Evolutionary conservation across 768 basidiomycete genomes (phyloP).

Genomic region (Pleurotus ostreatus): DNA sequence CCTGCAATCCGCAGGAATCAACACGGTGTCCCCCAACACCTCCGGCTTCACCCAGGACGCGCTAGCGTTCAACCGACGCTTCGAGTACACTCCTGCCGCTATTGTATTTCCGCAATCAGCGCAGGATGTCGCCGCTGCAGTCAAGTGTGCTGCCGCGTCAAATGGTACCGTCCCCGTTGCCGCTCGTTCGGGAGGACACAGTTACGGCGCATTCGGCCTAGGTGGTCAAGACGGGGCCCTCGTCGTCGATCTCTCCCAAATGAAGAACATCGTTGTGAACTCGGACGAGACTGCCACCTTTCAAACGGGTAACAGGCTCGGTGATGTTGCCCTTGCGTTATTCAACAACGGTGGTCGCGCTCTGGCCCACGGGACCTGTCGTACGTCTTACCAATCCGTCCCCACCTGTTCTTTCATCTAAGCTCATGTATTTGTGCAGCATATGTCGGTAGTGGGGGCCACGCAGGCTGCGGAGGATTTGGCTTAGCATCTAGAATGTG

Average conservation of each 20-base stretch:
- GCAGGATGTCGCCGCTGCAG: neutral
- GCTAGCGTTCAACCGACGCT: conserved; percentile 21
- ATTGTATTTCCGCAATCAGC: neutral
- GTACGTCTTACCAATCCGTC: neutral
- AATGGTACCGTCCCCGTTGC: neutral
- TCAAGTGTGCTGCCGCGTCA: neutral
- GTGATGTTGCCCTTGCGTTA: conserved; percentile 32
- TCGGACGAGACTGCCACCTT: conserved; percentile 27
- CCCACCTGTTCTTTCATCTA: neutral
- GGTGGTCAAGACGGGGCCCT: conserved; percentile 36
- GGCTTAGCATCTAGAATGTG: conserved; percentile 31
- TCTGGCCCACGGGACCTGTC: conserved; percentile 40
- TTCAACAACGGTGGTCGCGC: conserved; percentile 31
- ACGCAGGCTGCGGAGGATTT: conserved; percentile 33
- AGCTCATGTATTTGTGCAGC: conserved; percentile 7
- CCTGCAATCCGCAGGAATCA: neutral
- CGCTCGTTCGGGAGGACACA: conserved; percentile 23
- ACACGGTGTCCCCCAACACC: neutral
- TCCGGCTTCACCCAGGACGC: neutral
- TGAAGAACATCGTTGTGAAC: conserved; percentile 30
- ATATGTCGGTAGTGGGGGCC: conserved; percentile 44
- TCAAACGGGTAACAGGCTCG: conserved; percentile 33
- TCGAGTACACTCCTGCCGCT: conserved; percentile 14
- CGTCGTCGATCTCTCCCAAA: conserved; percentile 35
- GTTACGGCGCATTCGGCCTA: conserved; percentile 40